Conservation (phyloP, 2,329 filamentous ascomycete genomes). For the Aureobasidium subglaciale region DNA sequence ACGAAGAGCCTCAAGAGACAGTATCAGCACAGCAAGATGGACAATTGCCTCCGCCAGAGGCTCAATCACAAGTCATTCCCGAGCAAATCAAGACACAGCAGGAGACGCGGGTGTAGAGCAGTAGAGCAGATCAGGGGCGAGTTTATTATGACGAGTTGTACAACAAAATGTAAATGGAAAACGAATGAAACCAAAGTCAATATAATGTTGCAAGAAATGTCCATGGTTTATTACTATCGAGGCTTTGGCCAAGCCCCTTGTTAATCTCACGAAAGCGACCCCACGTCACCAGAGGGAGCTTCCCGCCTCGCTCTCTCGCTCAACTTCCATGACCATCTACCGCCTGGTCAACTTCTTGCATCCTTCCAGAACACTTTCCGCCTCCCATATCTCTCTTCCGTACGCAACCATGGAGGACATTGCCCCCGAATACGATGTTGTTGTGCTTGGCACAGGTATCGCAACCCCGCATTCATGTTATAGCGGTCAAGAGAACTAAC, state of each 20-base stretch:
- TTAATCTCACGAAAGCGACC: constrained; percentile 13
- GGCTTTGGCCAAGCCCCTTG: constrained; percentile 12
- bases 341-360: not conserved
- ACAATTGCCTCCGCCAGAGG: not conserved
- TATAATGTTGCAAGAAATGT: constrained; percentile 5
- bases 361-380: not conserved
- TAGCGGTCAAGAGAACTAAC: constrained; percentile 15
- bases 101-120: not conserved
- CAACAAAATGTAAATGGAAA: not conserved
- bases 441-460: constrained; percentile 95
- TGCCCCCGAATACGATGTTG: constrained; percentile 95
- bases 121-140: not conserved
- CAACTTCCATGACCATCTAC: constrained; percentile 5
- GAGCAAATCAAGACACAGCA: constrained; percentile 6
- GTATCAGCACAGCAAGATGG: not conserved
- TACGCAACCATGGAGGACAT: constrained; percentile 81
- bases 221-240: not conserved
- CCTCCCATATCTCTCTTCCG: not conserved
- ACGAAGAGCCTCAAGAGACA: not conserved
- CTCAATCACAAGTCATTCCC: not conserved
- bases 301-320: not conserved
- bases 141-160: constrained; percentile 14
- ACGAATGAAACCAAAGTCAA: not conserved
- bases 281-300: constrained; percentile 11
- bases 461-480: constrained; percentile 19